phyloP scores from a whole-genome alignment of 1,139 yeast genomes.

The Suhomyces terraborum region DNA sequence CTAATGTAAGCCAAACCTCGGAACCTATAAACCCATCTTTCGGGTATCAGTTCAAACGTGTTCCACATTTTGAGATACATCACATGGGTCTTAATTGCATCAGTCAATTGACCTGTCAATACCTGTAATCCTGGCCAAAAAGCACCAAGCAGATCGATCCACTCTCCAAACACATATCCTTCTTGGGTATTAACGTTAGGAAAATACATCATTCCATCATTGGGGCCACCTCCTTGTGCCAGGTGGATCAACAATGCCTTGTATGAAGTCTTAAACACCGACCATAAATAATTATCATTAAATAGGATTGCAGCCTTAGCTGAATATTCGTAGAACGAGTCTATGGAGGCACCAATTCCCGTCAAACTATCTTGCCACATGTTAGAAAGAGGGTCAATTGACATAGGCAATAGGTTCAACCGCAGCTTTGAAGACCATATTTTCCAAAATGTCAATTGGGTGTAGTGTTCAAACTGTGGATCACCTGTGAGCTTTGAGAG shows the following conservation, averaged over 20 bases:
- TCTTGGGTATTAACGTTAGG: slow-evolving; percentile 56
- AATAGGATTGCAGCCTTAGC: slow-evolving; percentile 75
- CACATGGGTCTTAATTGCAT: slow-evolving; percentile 64
- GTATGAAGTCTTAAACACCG: slow-evolving; percentile 63
- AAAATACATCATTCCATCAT: slow-evolving; percentile 58
- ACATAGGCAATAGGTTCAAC: slow-evolving; percentile 74
- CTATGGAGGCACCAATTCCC: slow-evolving; percentile 93
- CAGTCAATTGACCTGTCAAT: slow-evolving; percentile 69
- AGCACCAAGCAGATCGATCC: slow-evolving; percentile 88
- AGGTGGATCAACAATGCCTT: slow-evolving; percentile 55
- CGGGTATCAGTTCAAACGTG: slow-evolving; percentile 79
- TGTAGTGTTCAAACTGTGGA: slow-evolving; percentile 61
- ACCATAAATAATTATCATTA: slow-evolving; percentile 60
- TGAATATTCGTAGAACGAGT: slow-evolving; percentile 89
- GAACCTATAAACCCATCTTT: slow-evolving; percentile 66
- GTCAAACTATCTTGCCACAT: slow-evolving; percentile 62
- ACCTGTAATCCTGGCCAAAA: slow-evolving; percentile 88
- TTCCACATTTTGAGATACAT: slow-evolving; percentile 81
- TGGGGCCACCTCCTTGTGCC: slow-evolving; percentile 39
- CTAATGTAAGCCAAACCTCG: slow-evolving; percentile 12
- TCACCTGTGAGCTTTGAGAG: slow-evolving; percentile 76
- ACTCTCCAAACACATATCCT: slow-evolving; percentile 55
- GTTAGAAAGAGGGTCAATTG: slow-evolving; percentile 62
- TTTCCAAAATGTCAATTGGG: slow-evolving; percentile 65
- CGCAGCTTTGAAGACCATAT: slow-evolving; percentile 69